Evolutionary conservation across 495 filamentous ascomycete genomes (phyloP).

Genomic region (Talaromyces trachyspermus): DNA sequence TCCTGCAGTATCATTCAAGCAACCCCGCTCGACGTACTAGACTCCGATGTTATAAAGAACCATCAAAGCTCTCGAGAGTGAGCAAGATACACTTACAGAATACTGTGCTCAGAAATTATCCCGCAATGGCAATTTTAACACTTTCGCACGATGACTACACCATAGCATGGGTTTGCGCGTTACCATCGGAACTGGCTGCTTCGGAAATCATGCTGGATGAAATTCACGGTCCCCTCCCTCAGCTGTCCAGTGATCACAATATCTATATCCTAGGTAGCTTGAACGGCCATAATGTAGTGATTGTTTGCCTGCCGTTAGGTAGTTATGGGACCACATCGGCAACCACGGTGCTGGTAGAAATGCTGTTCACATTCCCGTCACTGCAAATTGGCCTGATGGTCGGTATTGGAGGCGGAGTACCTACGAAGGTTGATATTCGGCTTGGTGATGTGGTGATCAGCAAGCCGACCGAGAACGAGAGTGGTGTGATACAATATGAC

Average conservation of each 20-base stretch:
- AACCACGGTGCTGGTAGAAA: constrained; percentile 24
- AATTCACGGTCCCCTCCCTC: constrained; percentile 14
- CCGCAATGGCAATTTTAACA: not conserved
- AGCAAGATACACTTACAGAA: constrained; percentile 17
- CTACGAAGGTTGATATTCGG: constrained; percentile 25
- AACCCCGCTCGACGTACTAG: not conserved
- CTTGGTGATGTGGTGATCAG: constrained; percentile 41
- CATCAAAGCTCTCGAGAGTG: not conserved
- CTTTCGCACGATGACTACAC: constrained; percentile 18
- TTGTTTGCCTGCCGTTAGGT: constrained; percentile 22
- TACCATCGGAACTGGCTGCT: constrained; percentile 26
- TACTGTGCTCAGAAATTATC: not conserved
- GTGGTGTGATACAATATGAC: constrained; percentile 37
- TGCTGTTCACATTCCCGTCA: constrained; percentile 24
- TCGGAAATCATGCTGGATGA: constrained; percentile 29
- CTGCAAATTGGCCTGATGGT: constrained; percentile 37
- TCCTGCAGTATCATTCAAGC: not conserved
- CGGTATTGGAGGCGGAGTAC: constrained; percentile 29
- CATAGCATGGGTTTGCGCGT: constrained; percentile 26
- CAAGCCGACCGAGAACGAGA: constrained; percentile 17
- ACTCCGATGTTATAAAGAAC: not conserved
- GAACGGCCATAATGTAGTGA: constrained; percentile 25
- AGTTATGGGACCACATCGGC: constrained; percentile 16
- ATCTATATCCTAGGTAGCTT: constrained; percentile 28
- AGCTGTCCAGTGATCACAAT: constrained; percentile 21